Evolutionary conservation across 441 rosid genomes (phyloP), one percentile per base, ranked within the genome.

Genomic region (Adansonia gregorii): DNA sequence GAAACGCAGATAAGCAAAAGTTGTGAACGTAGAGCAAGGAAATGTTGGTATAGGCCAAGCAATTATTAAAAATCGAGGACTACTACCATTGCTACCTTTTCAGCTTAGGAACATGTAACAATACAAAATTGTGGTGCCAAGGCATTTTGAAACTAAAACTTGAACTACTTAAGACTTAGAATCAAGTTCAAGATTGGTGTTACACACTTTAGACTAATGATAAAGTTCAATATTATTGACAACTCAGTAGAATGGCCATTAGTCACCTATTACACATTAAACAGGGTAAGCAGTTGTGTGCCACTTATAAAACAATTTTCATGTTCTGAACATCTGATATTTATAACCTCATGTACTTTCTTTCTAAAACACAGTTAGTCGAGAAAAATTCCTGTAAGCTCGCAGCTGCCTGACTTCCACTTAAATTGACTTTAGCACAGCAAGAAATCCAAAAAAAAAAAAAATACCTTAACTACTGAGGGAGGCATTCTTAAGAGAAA

Each of bases 121-220:
- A 65, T 39, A 41, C 49, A 65, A 41, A n/a, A 35, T 60, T 11
- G 41, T 24, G 61, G 20, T 19, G 27, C 27, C 61, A 12, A 19
- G 27, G 17, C 31, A 63, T 63, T 27, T 31, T 27, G 67, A 63
- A 63, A 14, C 27, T 24, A 60, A 10, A 24, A 24, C 65, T 64
- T 12, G 17, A 22, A 22, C 35, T 22, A n/a, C 8, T 22, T 60
- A 22, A 60, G 39, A 60, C 65, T 49, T 20, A 56, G 2, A 0
- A 60, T 60, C n/a, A 60, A 60, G 65, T 24, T 60, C 65, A 11
- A 60, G 39, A 60, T 27, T 60, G 65, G 39, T 22, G 60, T 60
- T 10, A 7, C 41, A 14, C 11, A 60, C 14, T 22, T 60, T 55
- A 60, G 65, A 24, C 65, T 22, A 64, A 64, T 15, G 19, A 35